A percentile compares a stretch with the other conserved stretches of the same genome.
Evolutionary conservation across 257 asterid species (phyloP).

Genomic region (Nicotiana otophora): DNA sequence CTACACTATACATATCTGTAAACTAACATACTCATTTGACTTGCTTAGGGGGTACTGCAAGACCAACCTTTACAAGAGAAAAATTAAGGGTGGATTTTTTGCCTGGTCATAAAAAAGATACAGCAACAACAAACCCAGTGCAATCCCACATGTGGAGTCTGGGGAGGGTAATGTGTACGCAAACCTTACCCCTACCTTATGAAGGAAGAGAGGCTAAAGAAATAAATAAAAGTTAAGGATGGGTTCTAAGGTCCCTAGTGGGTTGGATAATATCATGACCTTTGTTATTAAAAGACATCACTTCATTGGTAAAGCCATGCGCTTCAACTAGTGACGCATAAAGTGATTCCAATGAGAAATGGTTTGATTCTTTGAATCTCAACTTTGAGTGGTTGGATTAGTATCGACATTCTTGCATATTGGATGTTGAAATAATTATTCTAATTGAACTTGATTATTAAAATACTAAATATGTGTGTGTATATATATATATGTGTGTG

Average conservation of each 20-base stretch:
- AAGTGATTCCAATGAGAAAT: not conserved
- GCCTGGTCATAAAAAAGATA: not conserved
- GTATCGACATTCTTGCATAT: too few species aligned
- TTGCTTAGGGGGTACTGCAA: slow-evolving; percentile 4
- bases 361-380: not conserved
- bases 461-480: too few species aligned
- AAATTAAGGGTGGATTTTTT: not conserved
- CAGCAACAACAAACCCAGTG: too few species aligned
- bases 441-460: too few species aligned
- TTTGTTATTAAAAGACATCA: not conserved
- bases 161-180: too few species aligned
- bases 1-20: too few species aligned
- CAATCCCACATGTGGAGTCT: too few species aligned
- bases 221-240: not conserved
- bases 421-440: too few species aligned
- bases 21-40: not conserved
- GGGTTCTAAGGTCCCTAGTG: not conserved
- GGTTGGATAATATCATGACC: not conserved
- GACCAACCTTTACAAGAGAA: not conserved
- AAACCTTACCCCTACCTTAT: too few species aligned
- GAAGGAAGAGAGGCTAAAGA: not conserved
- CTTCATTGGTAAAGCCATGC: not conserved
- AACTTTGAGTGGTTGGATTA: not conserved
- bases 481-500: too few species aligned
- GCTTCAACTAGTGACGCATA: not conserved